Evolutionary conservation across 2,329 filamentous ascomycete species (phyloP).

Genomic region (Pyrenophora graminea): DNA sequence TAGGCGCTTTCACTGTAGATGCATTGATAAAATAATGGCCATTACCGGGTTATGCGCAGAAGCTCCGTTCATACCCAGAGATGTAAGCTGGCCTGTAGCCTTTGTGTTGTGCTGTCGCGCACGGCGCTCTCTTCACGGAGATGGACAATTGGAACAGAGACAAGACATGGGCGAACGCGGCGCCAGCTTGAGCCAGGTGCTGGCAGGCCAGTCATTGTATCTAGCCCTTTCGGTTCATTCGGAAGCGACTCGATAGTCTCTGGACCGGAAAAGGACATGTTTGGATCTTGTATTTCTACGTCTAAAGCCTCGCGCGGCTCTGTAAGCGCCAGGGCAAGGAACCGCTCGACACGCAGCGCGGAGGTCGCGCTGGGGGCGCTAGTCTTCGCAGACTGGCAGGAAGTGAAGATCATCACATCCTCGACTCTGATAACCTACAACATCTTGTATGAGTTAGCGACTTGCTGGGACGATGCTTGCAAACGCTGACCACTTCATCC

Average conservation of each 20-base stretch:
- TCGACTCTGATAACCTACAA: slow-evolving; percentile 8
- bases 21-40: slow-evolving; percentile 6
- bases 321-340: slow-evolving; percentile 29
- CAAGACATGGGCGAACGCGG: slow-evolving; percentile 17
- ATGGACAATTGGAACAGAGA: neutral
- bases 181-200: slow-evolving; percentile 17
- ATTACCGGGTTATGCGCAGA: slow-evolving; percentile 1
- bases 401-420: neutral
- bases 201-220: slow-evolving; percentile 14
- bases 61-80: neutral
- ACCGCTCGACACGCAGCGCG: slow-evolving; percentile 19
- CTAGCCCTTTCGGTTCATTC: slow-evolving; percentile 13
- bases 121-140: neutral
- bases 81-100: neutral
- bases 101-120: neutral
- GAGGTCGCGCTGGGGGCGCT: slow-evolving; percentile 17
- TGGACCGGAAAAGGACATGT: slow-evolving; percentile 11
- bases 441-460: slow-evolving; percentile 25
- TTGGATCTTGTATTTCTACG: slow-evolving; percentile 37
- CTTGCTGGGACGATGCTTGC: slow-evolving; percentile 11
- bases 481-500: slow-evolving; percentile 18
- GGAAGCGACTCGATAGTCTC: slow-evolving; percentile 18
- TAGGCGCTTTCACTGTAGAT: neutral
- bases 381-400: slow-evolving; percentile 4
- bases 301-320: slow-evolving; percentile 33